A percentile compares a stretch with the other conserved stretches of the same genome.
phyloP scores from a whole-genome alignment of 192 early-diverging fungal genomes.

The Coemansia sp. region DNA sequence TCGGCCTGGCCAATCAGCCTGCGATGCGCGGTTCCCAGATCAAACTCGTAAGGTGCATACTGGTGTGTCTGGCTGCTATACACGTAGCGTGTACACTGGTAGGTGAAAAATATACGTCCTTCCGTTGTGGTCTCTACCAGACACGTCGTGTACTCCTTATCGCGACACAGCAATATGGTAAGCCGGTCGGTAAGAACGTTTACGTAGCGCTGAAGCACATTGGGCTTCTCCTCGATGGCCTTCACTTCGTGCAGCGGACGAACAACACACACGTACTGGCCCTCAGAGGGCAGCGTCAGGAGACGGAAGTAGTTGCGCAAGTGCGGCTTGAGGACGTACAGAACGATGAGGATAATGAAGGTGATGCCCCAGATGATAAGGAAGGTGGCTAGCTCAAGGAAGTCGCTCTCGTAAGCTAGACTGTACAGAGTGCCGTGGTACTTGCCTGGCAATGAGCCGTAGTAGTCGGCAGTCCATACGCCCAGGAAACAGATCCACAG shows the following conservation, averaged over 20 bases:
- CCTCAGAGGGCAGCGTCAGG: conserved; percentile 42
- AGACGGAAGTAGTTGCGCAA: conserved; percentile 70
- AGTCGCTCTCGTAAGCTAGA: conserved; percentile 55
- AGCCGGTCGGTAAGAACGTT: conserved; percentile 40
- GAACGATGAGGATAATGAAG: conserved; percentile 42
- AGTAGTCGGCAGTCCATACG: conserved; percentile 57
- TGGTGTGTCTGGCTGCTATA: conserved; percentile 44
- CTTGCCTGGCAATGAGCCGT: conserved; percentile 46
- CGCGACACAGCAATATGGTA: conserved; percentile 25
- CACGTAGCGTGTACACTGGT: conserved; percentile 77
- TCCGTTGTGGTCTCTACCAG: conserved; percentile 22
- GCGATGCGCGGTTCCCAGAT: conserved; percentile 59
- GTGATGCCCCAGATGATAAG: conserved; percentile 53
- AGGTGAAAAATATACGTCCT: conserved; percentile 62
- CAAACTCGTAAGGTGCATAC: conserved; percentile 63
- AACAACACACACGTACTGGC: conserved; percentile 54
- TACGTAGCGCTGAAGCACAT: conserved; percentile 38
- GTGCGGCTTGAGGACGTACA: conserved; percentile 47
- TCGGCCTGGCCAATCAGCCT: conserved; percentile 38
- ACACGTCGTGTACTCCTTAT: conserved; percentile 49
- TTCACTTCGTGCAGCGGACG: conserved; percentile 52
- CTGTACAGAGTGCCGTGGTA: conserved; percentile 55
- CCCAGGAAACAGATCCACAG: conserved; percentile 52
- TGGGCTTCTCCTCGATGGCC: conserved; percentile 51
- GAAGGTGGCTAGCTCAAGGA: conserved; percentile 47